A percentile compares a stretch with the other conserved stretches of the same genome.
Evolutionary conservation across 106 monocot genomes (phyloP).

Genomic region (Acanthochlamys bracteata): DNA sequence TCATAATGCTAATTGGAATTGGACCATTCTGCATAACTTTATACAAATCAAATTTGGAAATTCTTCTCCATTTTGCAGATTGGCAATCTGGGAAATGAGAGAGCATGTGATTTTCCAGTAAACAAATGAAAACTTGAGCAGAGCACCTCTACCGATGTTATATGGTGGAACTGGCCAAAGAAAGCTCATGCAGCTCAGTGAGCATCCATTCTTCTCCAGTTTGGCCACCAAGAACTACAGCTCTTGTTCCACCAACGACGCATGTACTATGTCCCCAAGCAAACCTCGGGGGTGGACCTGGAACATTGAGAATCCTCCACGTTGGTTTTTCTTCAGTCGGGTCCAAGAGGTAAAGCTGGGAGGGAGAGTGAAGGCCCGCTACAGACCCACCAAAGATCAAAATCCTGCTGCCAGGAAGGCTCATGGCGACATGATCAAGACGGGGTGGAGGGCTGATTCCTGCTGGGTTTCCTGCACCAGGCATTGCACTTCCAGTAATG

Average conservation of each 20-base stretch:
- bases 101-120: too few relatives aligned
- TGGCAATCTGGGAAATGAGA: too few relatives aligned
- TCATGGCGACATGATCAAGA: conserved; percentile 91
- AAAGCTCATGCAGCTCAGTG: conserved; percentile 79
- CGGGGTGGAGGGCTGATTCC: conserved; percentile 83
- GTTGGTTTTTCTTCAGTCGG: conserved; percentile 89
- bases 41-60: too few relatives aligned
- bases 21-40: too few relatives aligned
- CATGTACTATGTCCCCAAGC: conserved; percentile 98
- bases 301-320: conserved; percentile 85
- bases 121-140: too few relatives aligned
- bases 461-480: conserved; percentile 83
- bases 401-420: conserved; percentile 71
- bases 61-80: too few relatives aligned
- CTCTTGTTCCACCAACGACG: conserved; percentile 78
- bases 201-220: conserved; percentile 98
- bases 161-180: conserved; percentile 28
- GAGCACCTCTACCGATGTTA: too few relatives aligned
- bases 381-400: conserved; percentile 97
- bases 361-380: conserved; percentile 91
- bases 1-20: too few relatives aligned
- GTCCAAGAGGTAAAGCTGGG: conserved; percentile 85
- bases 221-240: conserved; percentile 85
- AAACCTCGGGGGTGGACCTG: conserved; percentile 80
- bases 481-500: conserved; percentile 90